Evolutionary conservation across 805 yeast species (phyloP), one percentile per base, ranked within the genome.

Genomic region (Cyberlindnera xishuangbannaensis): DNA sequence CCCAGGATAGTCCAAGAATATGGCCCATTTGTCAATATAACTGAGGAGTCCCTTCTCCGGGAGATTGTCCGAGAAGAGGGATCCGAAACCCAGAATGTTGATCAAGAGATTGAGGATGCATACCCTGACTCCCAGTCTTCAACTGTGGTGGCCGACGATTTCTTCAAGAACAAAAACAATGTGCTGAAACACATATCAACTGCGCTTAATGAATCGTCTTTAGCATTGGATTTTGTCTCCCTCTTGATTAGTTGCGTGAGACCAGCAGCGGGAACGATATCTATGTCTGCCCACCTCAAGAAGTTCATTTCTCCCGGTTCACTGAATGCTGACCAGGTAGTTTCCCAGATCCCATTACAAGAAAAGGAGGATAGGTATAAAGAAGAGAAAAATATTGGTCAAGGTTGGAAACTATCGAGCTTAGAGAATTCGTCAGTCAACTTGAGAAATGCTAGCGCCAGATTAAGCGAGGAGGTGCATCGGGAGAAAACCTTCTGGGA

Each of bases 181-280:
- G 65, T 80, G 26, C 46, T 78, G 12, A 64, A 61, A 13, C 62
- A 66, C 27, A 65, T 83, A 19, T 69, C 73, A 34, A 56, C 75
- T 0, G 95, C 97, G 2, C 64, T 84, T 45, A 92, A 90, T 53
- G 97, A 92, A 52, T 78, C 95, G 0, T 87, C 96, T 0, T 58
- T 92, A 24, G 79, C 95, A 2, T 62, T 88, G 37, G 98, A 90
- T 52, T 83, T 88, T 43, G 80, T 90, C 1, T 85, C 96, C 2
- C 65, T 90, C 40, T 62, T 92, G 37, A 69, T 90, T 27, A 82
- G 95, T 14, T 72, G 84, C 9, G 75, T 76, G 9, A 71, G 92
- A 41, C 96, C 96, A 2, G 84, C 85, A 14, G 82, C 90, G 2
- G 95, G 94, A 3, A 71, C 82, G 21, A 68, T 87, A 3, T 85